Evolutionary conservation across 768 basidiomycete species (phyloP), one percentile per base, ranked within the genome.

Genomic region (Leccinum broughii): DNA sequence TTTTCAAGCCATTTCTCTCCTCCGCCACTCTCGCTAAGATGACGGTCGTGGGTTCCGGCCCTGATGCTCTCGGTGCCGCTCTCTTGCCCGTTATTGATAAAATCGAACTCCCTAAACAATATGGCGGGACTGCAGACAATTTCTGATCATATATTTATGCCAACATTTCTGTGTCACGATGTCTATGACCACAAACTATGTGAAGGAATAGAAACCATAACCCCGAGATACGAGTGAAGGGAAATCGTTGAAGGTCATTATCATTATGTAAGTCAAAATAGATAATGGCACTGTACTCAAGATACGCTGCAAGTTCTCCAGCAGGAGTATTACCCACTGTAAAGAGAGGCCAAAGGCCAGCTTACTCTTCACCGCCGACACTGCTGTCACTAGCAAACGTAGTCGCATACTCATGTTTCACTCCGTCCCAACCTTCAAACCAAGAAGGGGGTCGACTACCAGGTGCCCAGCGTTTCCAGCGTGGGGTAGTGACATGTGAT

Each of bases 21-120:
- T 72, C 88, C 7, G 82, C 82, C 30, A 93, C 92, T n/a, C 70
- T 90, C 35, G 86, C 87, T 8, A 93, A 93, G 79, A 90, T 93
- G 88, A 76, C 78, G 35, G 87, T 93, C 39, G 87, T 91, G 17
- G 91, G 91, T 46, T 78, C 80, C 24, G 85, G 90, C 15, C 71
- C 80, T n/a, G 73, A 77, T 59, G 75, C 82, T 0, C 84, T 93
- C 49, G 78, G 80, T 58, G 83, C 83, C 63, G 85, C 85, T 2
- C 78, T 93, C 13, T 69, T 81, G n/a, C 81, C 81, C 3, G 66
- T 82, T 54, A 84, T 93, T 48, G 79, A 84, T 44, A 72, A 72
- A 6, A 73, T 78, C 4, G 73, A 92, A 66, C 77, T 93, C 41
- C 92, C 91, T 1, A 76, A 77, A 73, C 76, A 81, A 51, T 93